A percentile compares a stretch with the other conserved stretches of the same genome.
These are phyloP conservation scores for Annulohypoxylon stygium DNA, from an alignment of 495 filamentous ascomycete species.

Conservation along the genomic window DNA sequence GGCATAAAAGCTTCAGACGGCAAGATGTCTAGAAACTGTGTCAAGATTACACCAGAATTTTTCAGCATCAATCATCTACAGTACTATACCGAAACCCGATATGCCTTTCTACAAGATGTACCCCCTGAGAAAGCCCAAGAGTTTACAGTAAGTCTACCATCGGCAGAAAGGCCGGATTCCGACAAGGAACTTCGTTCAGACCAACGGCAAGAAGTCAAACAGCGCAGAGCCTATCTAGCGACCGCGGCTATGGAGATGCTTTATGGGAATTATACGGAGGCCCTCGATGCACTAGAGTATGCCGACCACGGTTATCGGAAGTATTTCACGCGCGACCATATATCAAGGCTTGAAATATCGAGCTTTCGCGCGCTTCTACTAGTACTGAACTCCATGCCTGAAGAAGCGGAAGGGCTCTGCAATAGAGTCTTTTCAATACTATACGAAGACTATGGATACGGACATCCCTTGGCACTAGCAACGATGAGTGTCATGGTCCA, in stretches of 20 bases:
- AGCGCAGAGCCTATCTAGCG: not conserved
- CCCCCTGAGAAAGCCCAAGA: not conserved
- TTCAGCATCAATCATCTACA: not conserved
- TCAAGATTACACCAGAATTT: not conserved
- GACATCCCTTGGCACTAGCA: not conserved
- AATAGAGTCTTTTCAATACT: not conserved
- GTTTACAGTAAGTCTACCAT: not conserved
- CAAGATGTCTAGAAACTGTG: not conserved
- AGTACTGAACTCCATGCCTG: not conserved
- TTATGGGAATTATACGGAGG: not conserved
- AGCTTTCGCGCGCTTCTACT: not conserved
- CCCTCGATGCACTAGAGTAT: not conserved
- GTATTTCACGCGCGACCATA: not conserved
- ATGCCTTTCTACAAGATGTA: not conserved
- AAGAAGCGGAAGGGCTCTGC: constrained; percentile 1
- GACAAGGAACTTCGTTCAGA: not conserved
- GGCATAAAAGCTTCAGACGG: not conserved
- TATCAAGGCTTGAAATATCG: constrained; percentile 1
- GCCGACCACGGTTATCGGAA: not conserved
- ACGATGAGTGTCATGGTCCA: not conserved
- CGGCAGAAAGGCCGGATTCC: not conserved
- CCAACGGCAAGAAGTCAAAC: not conserved
- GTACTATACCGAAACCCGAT: not conserved
- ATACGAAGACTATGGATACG: not conserved
- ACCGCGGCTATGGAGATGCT: not conserved